A percentile compares a stretch with the other conserved stretches of the same genome.
These are phyloP conservation scores for Saccharomycopsis schoenii DNA, from an alignment of 805 yeast species.

Conservation along the genomic window DNA sequence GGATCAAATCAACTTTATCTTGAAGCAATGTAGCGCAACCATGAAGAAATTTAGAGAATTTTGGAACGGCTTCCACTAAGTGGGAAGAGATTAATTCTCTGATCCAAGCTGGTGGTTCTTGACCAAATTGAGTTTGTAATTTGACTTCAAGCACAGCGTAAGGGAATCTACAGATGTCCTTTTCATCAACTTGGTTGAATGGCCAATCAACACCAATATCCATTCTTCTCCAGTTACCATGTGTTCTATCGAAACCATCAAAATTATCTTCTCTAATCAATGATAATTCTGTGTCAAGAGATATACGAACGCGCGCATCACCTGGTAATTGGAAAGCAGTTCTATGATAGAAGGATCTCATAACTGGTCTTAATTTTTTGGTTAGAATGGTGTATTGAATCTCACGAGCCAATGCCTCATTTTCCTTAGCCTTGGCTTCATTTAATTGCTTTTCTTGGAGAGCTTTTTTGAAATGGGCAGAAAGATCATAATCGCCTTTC, in stretches of 20 bases:
- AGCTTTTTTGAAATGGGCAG: slow-evolving; percentile 85
- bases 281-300: slow-evolving; percentile 92
- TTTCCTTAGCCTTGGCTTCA: slow-evolving; percentile 75
- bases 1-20: slow-evolving; percentile 72
- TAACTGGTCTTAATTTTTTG: slow-evolving; percentile 82
- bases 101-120: slow-evolving; percentile 98
- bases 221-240: slow-evolving; percentile 95
- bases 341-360: slow-evolving; percentile 93
- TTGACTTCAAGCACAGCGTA: slow-evolving; percentile 97
- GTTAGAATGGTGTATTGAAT: slow-evolving; percentile 84
- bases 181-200: slow-evolving; percentile 71
- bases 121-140: slow-evolving; percentile 95
- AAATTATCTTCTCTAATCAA: slow-evolving; percentile 97
- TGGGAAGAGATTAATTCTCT: slow-evolving; percentile 85
- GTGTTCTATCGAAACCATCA: slow-evolving; percentile 84
- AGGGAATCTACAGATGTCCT: slow-evolving; percentile 88
- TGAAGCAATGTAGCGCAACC: slow-evolving; percentile 92
- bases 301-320: slow-evolving; percentile 97
- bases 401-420: slow-evolving; percentile 88
- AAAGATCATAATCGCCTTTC: slow-evolving; percentile 75
- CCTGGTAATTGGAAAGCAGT: slow-evolving; percentile 99
- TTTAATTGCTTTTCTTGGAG: slow-evolving; percentile 88
- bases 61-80: slow-evolving; percentile 95
- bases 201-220: slow-evolving; percentile 98
- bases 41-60: slow-evolving; percentile 93